Evolutionary conservation across 1,139 yeast genomes (phyloP), one percentile per base, ranked within the genome.

Genomic region (Scheffersomyces titani): DNA sequence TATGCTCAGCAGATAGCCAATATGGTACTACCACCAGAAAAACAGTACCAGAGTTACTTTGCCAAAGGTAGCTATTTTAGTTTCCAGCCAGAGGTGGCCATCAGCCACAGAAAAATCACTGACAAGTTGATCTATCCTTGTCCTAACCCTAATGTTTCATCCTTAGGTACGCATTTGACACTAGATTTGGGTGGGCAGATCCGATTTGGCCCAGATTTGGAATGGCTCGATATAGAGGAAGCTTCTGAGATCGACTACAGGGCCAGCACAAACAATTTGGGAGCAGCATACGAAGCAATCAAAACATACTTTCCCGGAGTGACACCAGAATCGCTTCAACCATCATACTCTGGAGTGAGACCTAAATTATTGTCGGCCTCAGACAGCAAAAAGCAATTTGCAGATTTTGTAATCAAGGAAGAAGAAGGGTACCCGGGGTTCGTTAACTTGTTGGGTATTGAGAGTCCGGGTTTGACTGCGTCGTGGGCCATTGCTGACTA

Each of bases 381-480:
- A 7, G 80, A 79, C 5, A 72, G 68, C 51, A 69, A 70, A 46
- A 61, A 61, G 21, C 65, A 69, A 49, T 90, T 90, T 71, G 87
- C 86, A 50, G 97, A 92, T 67, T 92, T 91, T 69, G 73, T 87
- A 24, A 89, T 92, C 44, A 72, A 84, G 54, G 84, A 88, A 62
- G 83, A 79, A 55, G 81, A 78, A 0, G 93, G 86, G 0, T 87
- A 81, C 65, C 89, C 90, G 0, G 97, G 97, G 1, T 92, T 91
- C 66, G 82, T 92, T 44, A 92, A 90, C 63, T 75, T 91, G 56
- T 69, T 92, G 51, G 96, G 96, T 3, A 92, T 92, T 30, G 98
- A 92, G 67, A 88, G 96, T 66, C 98, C 98, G 0, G 98, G 97
- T 0, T 77, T 92, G 59, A 92, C 97, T 2, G 77, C 96, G 0